These are phyloP conservation scores for Exidia glandulosa DNA, from an alignment of 768 basidiomycete species.

Conservation along the genomic window DNA sequence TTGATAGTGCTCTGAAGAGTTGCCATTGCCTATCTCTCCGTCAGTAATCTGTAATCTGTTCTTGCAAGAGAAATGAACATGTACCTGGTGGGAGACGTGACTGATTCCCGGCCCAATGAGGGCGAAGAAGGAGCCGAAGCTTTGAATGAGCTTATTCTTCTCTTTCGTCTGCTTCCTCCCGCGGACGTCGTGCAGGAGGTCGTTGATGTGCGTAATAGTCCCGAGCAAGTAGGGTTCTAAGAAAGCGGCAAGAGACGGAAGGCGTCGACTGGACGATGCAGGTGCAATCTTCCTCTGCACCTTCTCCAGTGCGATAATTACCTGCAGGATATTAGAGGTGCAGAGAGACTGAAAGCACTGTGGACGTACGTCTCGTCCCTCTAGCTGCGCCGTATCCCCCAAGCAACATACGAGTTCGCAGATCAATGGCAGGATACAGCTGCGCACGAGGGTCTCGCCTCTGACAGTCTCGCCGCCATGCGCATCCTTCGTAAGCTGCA, in stretches of 20 bases:
- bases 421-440: constrained; percentile 57
- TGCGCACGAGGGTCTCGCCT: constrained; percentile 41
- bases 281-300: constrained; percentile 25
- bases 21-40: constrained; percentile 69
- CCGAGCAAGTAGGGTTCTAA: constrained; percentile 74
- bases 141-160: constrained; percentile 71
- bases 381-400: constrained; percentile 50
- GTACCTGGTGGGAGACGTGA: constrained; percentile 79
- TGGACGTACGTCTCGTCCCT: constrained; percentile 33
- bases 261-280: constrained; percentile 16
- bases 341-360: background rate
- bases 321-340: constrained; percentile 23
- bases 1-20: constrained; percentile 84
- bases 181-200: constrained; percentile 73
- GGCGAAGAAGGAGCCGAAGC: constrained; percentile 61
- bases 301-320: constrained; percentile 32
- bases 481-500: constrained; percentile 41
- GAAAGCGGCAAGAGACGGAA: constrained; percentile 45
- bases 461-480: constrained; percentile 18
- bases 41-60: constrained; percentile 28
- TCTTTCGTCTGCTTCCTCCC: constrained; percentile 58
- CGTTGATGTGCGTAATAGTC: constrained; percentile 74
- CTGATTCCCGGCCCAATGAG: constrained; percentile 61
- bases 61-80: constrained; percentile 55
- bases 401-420: constrained; percentile 66